A percentile compares a stretch with the other conserved stretches of the same genome.
Evolutionary conservation across 2,329 filamentous ascomycete genomes (phyloP).

Genomic region (Thermomyces lanuginosus): DNA sequence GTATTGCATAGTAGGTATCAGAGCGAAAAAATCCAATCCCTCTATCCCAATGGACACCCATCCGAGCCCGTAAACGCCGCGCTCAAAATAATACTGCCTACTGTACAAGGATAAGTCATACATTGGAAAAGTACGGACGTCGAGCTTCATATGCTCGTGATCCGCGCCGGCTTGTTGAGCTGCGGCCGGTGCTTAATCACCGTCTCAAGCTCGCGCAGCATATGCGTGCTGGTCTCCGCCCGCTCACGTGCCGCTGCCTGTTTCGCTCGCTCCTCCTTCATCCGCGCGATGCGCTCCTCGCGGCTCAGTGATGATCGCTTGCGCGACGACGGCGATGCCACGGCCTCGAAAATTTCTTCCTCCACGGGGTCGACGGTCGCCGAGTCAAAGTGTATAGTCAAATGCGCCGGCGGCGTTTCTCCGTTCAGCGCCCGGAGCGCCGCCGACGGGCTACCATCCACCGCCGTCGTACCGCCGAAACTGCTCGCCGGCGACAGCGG

Average conservation of each 20-base stretch:
- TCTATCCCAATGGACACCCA: too few relatives aligned
- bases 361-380: conserved; percentile 15
- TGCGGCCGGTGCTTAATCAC: conserved; percentile 51
- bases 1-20: too few relatives aligned
- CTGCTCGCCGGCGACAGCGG: conserved; percentile 32
- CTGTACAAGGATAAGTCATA: too few relatives aligned
- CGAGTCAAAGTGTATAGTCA: too few relatives aligned
- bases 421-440: conserved; percentile 68
- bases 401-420: conserved; percentile 33
- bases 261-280: conserved; percentile 69
- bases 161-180: conserved; percentile 22
- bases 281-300: conserved; percentile 73
- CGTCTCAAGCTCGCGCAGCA: conserved; percentile 85
- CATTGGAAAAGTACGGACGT: too few relatives aligned
- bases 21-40: too few relatives aligned
- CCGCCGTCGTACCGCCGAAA: conserved; percentile 29
- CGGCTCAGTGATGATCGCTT: conserved; percentile 56
- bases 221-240: conserved; percentile 65
- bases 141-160: conserved; percentile 27
- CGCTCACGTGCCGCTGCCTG: conserved; percentile 57
- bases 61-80: too few relatives aligned
- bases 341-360: conserved; percentile 78
- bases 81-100: too few relatives aligned
- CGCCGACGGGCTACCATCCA: conserved; percentile 45
- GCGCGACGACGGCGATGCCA: conserved; percentile 54